phyloP scores from a whole-genome alignment of 768 basidiomycete species.

The Amylocystis lapponica region DNA sequence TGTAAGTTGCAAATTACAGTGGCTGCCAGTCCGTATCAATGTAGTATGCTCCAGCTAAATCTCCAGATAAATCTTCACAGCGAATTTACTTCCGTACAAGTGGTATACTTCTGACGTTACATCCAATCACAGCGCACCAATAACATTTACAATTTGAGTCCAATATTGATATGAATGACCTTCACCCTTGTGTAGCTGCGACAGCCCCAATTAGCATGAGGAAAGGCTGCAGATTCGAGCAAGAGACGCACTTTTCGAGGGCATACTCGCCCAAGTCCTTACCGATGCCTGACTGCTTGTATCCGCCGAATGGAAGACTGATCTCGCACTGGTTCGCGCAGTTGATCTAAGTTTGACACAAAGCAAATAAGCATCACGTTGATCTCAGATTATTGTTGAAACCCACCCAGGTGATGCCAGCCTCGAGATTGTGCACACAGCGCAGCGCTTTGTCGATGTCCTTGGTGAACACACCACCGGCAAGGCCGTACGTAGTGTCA shows the following conservation, averaged over 20 bases:
- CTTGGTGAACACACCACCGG: constrained; percentile 42
- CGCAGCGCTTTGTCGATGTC: constrained; percentile 38
- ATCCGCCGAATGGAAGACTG: constrained; percentile 74
- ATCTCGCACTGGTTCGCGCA: too few relatives aligned
- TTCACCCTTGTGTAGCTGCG: constrained; percentile 62
- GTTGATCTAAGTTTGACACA: background rate
- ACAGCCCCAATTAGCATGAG: background rate
- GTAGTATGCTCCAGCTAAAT: too few relatives aligned
- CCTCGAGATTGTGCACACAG: constrained; percentile 36
- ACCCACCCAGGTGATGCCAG: constrained; percentile 33
- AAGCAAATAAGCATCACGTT: too few relatives aligned
- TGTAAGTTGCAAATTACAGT: too few relatives aligned
- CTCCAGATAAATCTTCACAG: too few relatives aligned
- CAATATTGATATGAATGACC: constrained; percentile 61
- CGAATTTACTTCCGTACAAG: too few relatives aligned
- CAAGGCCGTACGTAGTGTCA: constrained; percentile 43
- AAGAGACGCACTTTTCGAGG: constrained; percentile 46
- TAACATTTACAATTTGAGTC: too few relatives aligned
- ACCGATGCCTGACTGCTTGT: constrained; percentile 79
- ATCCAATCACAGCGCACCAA: too few relatives aligned
- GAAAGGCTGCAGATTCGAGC: constrained; percentile 37
- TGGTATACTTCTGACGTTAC: too few relatives aligned
- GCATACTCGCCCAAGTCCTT: constrained; percentile 80
- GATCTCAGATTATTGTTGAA: constrained; percentile 35
- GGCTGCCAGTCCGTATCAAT: too few relatives aligned